Evolutionary conservation across 139 green algal genomes (phyloP), one percentile per base, ranked within the genome.

Genomic region (Trebouxia sp.): DNA sequence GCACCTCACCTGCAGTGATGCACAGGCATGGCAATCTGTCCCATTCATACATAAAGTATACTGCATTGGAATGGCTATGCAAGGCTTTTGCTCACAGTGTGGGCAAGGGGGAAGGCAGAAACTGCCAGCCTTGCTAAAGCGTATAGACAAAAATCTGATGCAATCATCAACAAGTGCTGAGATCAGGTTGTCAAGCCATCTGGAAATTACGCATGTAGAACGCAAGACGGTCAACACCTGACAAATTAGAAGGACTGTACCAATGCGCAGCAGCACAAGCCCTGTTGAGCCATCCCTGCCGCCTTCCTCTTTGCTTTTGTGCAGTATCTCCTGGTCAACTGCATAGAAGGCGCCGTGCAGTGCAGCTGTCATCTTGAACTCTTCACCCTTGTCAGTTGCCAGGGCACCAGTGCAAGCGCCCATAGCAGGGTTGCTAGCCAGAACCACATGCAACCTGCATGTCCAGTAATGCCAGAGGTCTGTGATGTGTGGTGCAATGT

Each of bases 311-410:
- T 84, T 75, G 39, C 83, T 84, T 10, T 67, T 50, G 9, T 67
- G 70, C 78, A 95, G 82, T 42, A 95, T 90, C 74, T 91, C 84
- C 22, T 87, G 53, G 45, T 95, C 92, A 15, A 91, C 45, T 15
- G 66, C 9, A 41, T 80, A 82, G 65, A 92, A 94, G 0, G 85
- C 83, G 17, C 78, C 32, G 12, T 80, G 51, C 74, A 93, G 62
- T 2, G 89, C 89, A 2, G 30, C 70, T 0, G 26, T 74, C 15
- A 93, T 79, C 0, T 75, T 78, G 30, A 72, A 58, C 42, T 83
- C 82, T 65, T 90, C 87, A 35, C 26, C 26, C 48, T 76, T 78
- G 24, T 41, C 6, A 2, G 39, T 38, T 30, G 80, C 66, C 6
- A 55, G 79, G 20, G 80, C 51, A 35, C 83, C 79, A 32, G 76